These are phyloP conservation scores for Colletotrichum spinosum DNA, from an alignment of 2,329 filamentous ascomycete species.

Conservation along the genomic window DNA sequence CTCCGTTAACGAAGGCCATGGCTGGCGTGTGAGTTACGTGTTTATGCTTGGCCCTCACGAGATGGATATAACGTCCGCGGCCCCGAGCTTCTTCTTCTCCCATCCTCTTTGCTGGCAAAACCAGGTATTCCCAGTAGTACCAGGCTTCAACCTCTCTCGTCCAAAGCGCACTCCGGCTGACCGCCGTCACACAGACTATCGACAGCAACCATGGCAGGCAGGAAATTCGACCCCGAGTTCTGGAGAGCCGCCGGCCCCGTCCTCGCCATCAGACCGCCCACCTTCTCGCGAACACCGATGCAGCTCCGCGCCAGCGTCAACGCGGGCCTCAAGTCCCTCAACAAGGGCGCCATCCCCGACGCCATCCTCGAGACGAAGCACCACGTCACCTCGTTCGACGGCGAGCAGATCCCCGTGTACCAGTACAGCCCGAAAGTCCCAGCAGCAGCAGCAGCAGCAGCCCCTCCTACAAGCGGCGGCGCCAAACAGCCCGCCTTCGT, in stretches of 20 bases:
- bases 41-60: too few species aligned
- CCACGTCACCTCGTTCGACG: slow-evolving; percentile 23
- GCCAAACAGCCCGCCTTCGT: slow-evolving; percentile 45
- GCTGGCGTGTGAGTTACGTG: too few species aligned
- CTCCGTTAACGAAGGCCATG: neutral
- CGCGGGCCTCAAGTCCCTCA: neutral
- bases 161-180: neutral
- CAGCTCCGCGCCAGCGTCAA: slow-evolving; percentile 18
- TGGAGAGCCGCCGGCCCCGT: slow-evolving; percentile 20
- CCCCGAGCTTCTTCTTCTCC: too few species aligned
- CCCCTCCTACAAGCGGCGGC: too few species aligned
- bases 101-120: too few species aligned
- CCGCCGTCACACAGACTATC: too few species aligned
- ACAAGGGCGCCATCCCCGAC: neutral
- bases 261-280: slow-evolving; percentile 26
- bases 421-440: neutral
- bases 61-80: neutral
- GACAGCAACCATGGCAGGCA: slow-evolving; percentile 12
- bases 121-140: too few species aligned
- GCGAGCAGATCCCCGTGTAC: slow-evolving; percentile 19
- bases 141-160: too few species aligned
- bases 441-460: too few species aligned
- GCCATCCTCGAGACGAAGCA: slow-evolving; percentile 19
- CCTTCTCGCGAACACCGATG: neutral
- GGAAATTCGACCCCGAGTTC: slow-evolving; percentile 31